A percentile compares a stretch with the other conserved stretches of the same genome.
These are phyloP conservation scores for Dipodascus albidus DNA, from an alignment of 805 yeast species.

Conservation along the genomic window DNA sequence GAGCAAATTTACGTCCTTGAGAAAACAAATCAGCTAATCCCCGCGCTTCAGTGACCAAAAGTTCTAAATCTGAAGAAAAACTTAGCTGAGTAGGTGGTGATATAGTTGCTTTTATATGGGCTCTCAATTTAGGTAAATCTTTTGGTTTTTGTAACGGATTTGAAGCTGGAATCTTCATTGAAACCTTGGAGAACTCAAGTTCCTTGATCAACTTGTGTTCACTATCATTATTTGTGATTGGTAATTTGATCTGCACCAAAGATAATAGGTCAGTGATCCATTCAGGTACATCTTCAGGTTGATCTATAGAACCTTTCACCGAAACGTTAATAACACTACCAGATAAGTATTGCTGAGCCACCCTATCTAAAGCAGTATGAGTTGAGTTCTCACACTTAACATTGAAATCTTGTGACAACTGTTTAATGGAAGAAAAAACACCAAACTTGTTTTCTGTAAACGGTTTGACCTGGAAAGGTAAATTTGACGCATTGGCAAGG, in stretches of 20 bases:
- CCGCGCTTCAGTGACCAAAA: constrained; percentile 28
- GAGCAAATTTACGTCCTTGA: constrained; percentile 31
- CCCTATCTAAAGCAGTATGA: constrained; percentile 20
- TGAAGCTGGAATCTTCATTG: constrained; percentile 10
- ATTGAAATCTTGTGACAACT: constrained; percentile 15
- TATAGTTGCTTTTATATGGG: constrained; percentile 17
- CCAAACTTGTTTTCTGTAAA: constrained; percentile 8
- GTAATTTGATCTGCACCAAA: constrained; percentile 7
- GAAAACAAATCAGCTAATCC: constrained; percentile 34
- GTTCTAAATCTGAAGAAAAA: constrained; percentile 14
- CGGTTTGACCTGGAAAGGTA: constrained; percentile 8
- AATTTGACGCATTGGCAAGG: constrained; percentile 13
- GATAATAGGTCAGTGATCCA: constrained; percentile 13
- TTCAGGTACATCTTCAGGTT: constrained; percentile 6
- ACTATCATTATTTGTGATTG: constrained; percentile 16
- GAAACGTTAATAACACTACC: constrained; percentile 16
- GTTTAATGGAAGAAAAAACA: constrained; percentile 11
- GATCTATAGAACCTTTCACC: constrained; percentile 13
- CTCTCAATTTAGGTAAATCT: constrained; percentile 17
- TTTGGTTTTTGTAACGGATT: constrained; percentile 8
- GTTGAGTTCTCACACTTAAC: constrained; percentile 14
- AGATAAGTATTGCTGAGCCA: constrained; percentile 16
- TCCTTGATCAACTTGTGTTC: constrained; percentile 20
- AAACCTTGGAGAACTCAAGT: constrained; percentile 17
- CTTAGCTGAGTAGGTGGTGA: constrained; percentile 17